Base-by-base conservation (phyloP, 1,284 basidiomycete species). In the Athelia psychrophila region DNA sequence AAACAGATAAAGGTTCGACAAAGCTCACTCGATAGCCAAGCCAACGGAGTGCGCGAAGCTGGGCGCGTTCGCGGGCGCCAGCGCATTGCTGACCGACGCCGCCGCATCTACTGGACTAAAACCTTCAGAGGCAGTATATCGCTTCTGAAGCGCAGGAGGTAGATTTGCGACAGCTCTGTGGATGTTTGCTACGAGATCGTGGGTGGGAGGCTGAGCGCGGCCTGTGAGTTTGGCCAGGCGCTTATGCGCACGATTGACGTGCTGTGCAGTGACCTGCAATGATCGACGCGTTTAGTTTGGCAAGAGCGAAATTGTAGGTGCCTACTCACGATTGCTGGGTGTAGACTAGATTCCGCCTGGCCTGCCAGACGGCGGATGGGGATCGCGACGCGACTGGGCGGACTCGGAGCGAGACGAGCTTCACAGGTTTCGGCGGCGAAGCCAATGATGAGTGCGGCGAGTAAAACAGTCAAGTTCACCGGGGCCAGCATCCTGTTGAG, bases 21-120 rank as follows among this genome's bases (percentile, higher is more conserved):
- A 51, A 19, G 61, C 76, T 49, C 56, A 86, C 80, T 91, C 83
- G 51, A 92, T 91, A 59, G 82, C 77, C 45, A 94, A 76, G 2
- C 85, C 91, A 40, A 92, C 73, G 30, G 87, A 81, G 67, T 88
- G 74, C 52, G 64, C 65, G 6, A 76, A 66, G 15, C 80, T 77
- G 6, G 86, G 83, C 3, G 64, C 42, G 51, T 76, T 75, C 6
- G 87, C 83, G 67, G 46, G 67, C 64, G 36, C 73, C 73, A 52
- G 54, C 13, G 51, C 25, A 25, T 49, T 51, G 44, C 20, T 47
- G 25, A 25, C 23, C 38, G 38, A 42, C n/a, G 38, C 38, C 6
- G n/a, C 22, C 38, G n/a, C 38, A 23, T 42, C 24, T 25, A 47
- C 72, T 27, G 57, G 44, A 22, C 61, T 63, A 25, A 50, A 67